Percentiles rank a stretch among this genome's conserved stretches.
Conservation (phyloP, 805 yeast species). For the Zygotorulaspora sp. region DNA sequence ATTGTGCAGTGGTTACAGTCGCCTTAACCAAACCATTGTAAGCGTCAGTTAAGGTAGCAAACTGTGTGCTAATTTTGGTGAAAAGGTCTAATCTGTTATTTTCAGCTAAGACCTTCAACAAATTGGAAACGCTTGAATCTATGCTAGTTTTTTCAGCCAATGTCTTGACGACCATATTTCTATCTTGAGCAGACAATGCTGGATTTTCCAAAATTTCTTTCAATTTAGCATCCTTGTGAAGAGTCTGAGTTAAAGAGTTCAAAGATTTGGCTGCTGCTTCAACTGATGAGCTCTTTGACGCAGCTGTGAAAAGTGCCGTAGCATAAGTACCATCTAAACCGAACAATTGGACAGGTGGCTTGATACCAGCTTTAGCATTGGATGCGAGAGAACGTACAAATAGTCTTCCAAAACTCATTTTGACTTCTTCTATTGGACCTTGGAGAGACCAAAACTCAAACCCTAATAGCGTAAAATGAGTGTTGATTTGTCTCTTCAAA, state of each 20-base stretch:
- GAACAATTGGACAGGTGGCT: slow-evolving; percentile 88
- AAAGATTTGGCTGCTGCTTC: slow-evolving; percentile 68
- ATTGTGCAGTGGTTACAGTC: slow-evolving; percentile 79
- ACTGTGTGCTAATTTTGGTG: slow-evolving; percentile 61
- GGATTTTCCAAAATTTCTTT: slow-evolving; percentile 69
- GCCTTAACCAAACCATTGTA: slow-evolving; percentile 91
- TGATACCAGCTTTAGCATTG: slow-evolving; percentile 45
- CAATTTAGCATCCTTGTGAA: slow-evolving; percentile 62
- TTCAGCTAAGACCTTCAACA: slow-evolving; percentile 81
- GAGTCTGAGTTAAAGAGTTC: slow-evolving; percentile 45
- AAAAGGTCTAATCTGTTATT: slow-evolving; percentile 86
- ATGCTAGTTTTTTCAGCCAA: slow-evolving; percentile 46
- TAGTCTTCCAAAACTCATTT: slow-evolving; percentile 55
- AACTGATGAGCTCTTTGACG: slow-evolving; percentile 73
- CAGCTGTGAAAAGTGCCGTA: slow-evolving; percentile 86
- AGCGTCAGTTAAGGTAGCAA: slow-evolving; percentile 76
- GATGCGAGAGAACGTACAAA: slow-evolving; percentile 71
- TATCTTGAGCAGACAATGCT: slow-evolving; percentile 69
- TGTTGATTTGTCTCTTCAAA: background rate
- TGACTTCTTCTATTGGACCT: background rate
- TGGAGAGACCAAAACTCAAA: no score
- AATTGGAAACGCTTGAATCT: slow-evolving; percentile 71
- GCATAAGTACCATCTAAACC: slow-evolving; percentile 98
- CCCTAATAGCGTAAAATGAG: no score
- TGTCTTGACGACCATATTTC: slow-evolving; percentile 63